These are phyloP conservation scores for Mesotaenium endlicherianum DNA, from an alignment of 139 green algal species.

Conservation along the genomic window DNA sequence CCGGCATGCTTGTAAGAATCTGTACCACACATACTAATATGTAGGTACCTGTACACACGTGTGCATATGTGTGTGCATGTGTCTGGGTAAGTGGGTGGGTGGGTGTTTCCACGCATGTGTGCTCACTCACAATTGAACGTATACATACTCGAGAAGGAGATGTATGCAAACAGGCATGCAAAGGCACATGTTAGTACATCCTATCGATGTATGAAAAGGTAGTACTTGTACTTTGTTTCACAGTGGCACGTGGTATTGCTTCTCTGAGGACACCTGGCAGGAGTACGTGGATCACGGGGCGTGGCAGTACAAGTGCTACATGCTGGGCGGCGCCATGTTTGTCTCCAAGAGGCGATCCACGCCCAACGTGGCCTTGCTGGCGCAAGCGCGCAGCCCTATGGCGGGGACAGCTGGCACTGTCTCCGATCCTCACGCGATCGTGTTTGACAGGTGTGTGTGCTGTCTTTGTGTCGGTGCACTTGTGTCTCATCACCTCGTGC, in stretches of 20 bases:
- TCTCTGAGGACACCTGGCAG: constrained; percentile 50
- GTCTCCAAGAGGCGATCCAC: constrained; percentile 10
- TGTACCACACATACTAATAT: no score
- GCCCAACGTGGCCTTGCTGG: constrained; percentile 16
- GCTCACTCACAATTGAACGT: not conserved
- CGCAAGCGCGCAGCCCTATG: not conserved
- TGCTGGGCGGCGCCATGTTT: constrained; percentile 61
- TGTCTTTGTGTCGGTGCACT: no score
- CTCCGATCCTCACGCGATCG: not conserved
- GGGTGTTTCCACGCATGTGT: not conserved
- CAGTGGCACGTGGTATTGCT: not conserved
- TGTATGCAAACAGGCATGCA: not conserved
- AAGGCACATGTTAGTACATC: not conserved
- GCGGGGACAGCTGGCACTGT: not conserved
- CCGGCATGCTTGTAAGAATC: no score
- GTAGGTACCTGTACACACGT: no score
- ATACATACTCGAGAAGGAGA: not conserved
- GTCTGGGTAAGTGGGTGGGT: not conserved
- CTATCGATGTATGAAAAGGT: not conserved
- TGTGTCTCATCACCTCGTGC: no score
- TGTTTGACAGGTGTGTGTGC: constrained; percentile 43
- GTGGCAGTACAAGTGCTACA: constrained; percentile 76
- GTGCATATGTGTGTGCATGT: no score
- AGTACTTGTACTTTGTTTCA: not conserved
- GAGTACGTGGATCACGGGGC: constrained; percentile 79